Evolutionary conservation across 2,329 filamentous ascomycete genomes (phyloP), one percentile per base, ranked within the genome.

Genomic region (Talaromyces rugulosus): DNA sequence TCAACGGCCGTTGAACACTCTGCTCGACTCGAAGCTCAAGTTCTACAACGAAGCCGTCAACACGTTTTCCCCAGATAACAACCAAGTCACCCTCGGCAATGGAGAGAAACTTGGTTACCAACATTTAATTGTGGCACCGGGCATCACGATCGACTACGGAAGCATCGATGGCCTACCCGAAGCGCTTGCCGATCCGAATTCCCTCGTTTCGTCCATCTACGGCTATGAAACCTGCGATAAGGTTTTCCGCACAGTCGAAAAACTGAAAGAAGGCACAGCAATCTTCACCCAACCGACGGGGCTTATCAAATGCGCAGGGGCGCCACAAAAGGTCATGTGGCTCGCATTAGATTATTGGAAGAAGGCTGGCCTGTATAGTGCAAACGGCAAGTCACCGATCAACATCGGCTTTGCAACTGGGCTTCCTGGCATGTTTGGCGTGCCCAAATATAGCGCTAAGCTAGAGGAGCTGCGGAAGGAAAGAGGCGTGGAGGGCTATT

Each of bases 241-340:
- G 75, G 80, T 81, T 4, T 84, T 81, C 67, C 67, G 69, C 33
- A 80, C 74, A 1, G 77, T 87, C 16, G 66, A 82, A 62, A 78
- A 74, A 27, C 74, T 86, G 30, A 67, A 76, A 7, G 77, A 78
- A 62, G 85, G 85, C 2, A 74, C 69, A 4, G 85, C 85, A 42
- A 80, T 87, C 65, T 87, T 87, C 75, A 86, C 84, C 1, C 84
- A 86, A 64, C 85, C 85, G 2, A 77, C 82, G 0, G 84, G 85
- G 52, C 76, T 81, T 5, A 78, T 87, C 73, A 87, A 87, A 73
- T 87, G 85, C 64, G 85, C 85, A 2, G 85, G 85, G 51, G 85
- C 84, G 2, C 85, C 85, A 11, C 85, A 87, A 65, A 87, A 87
- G 74, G 75, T 81, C 68, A 82, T 87, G 83, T 87, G 85, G 85